phyloP scores from a whole-genome alignment of 2,329 filamentous ascomycete species.

The Botrytis cinerea region DNA sequence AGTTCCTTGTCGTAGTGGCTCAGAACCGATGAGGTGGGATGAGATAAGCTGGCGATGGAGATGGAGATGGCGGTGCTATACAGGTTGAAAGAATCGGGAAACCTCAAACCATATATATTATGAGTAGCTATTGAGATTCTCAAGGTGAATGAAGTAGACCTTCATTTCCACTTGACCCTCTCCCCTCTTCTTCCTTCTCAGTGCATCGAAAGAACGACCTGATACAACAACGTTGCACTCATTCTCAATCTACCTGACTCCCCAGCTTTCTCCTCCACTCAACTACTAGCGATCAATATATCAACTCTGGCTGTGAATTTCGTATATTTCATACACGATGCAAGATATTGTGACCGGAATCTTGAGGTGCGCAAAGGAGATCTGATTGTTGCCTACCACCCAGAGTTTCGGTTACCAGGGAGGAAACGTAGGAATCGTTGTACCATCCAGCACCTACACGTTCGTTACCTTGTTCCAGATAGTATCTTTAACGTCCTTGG shows the following conservation, averaged over 20 bases:
- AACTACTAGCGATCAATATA: too few relatives aligned
- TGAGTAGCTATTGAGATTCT: neutral
- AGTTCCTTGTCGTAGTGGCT: neutral
- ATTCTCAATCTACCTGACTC: neutral
- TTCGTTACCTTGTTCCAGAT: neutral
- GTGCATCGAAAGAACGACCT: neutral
- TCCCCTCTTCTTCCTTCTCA: neutral
- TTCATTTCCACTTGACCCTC: neutral
- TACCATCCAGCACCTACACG: neutral
- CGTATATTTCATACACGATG: constrained; percentile 1
- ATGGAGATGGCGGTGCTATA: neutral
- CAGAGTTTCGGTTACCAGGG: neutral
- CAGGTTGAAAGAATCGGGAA: neutral
- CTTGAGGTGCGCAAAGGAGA: neutral
- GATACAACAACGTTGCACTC: neutral
- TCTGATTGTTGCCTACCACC: neutral
- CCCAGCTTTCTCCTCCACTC: neutral
- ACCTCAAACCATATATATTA: neutral
- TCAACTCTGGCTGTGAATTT: neutral
- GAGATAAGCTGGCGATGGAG: too few relatives aligned
- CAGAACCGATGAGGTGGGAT: neutral
- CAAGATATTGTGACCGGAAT: neutral
- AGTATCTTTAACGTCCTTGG: neutral
- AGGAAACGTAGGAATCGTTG: neutral
- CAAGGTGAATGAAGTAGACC: neutral